Evolutionary conservation across 1,284 basidiomycete genomes (phyloP), one percentile per base, ranked within the genome.

Genomic region (Sanghuangporus sanghuang): DNA sequence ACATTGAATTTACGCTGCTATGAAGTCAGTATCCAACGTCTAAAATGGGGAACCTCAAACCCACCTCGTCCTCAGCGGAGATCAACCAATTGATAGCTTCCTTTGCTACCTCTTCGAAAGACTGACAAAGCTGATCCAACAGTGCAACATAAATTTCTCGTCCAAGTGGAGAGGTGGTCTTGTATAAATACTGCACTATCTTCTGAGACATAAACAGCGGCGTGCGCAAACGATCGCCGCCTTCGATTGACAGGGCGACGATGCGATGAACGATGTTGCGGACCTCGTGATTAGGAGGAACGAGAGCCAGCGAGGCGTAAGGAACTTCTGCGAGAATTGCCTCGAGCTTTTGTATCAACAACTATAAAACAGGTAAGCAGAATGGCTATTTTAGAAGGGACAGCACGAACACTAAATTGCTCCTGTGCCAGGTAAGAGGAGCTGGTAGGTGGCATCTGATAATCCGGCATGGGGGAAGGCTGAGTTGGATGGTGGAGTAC

Each of bases 61-160:
- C 66, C 66, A 93, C 93, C 78, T 96, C 93, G 75, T 99, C 97
- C 73, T 99, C 96, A 14, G 96, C 93, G 73, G 96, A 98, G 57
- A 98, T 79, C 59, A 99, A 80, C 97, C 97, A 99, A 12, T 92
- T 94, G 63, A 96, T 92, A 8, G 96, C 97, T 77, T 99, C 97
- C 76, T 95, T 95, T 21, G 92, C 93, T 52, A 98, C 96, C 71
- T 97, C 95, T 69, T 92, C 87, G 67, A 94, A 96, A 35, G 89
- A 79, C 67, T 89, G 87, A 76, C 97, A 99, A 23, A 99, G 81
- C 67, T 93, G 89, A 68, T 96, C 92, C 23, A 99, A 80, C 56
- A 99, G 78, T 42, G 89, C 85, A 39, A 95, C 93, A 74, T 95
- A 98, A 27, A 96, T 89, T 73, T 97, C 95, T 59, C 96, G 85